Evolutionary conservation across 2,329 filamentous ascomycete species (phyloP).

Genomic region (Alternaria gaisen): DNA sequence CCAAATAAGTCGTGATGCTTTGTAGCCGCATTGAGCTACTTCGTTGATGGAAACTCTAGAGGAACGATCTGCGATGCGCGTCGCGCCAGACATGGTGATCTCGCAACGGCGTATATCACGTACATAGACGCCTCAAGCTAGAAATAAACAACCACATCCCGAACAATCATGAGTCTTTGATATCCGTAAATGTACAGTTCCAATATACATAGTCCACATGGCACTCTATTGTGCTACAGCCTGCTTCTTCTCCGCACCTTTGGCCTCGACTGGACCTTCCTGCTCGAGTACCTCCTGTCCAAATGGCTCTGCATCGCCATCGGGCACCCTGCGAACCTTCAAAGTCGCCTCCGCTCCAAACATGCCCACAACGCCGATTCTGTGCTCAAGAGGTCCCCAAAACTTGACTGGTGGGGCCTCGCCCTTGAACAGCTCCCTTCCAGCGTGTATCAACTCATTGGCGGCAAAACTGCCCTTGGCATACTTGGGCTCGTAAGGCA

Average conservation of each 20-base stretch:
- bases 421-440: constrained; percentile 44
- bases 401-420: constrained; percentile 43
- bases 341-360: constrained; percentile 41
- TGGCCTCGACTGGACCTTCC: constrained; percentile 1
- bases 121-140: not conserved
- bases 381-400: constrained; percentile 40
- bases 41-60: not conserved
- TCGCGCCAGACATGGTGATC: not conserved
- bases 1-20: constrained; percentile 5
- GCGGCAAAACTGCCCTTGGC: constrained; percentile 43
- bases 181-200: constrained; percentile 14
- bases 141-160: not conserved
- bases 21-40: not conserved
- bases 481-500: constrained; percentile 49
- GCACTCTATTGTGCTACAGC: constrained; percentile 10
- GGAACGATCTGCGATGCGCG: not conserved
- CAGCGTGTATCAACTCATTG: constrained; percentile 42
- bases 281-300: constrained; percentile 24
- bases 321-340: constrained; percentile 35
- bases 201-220: constrained; percentile 16
- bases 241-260: constrained; percentile 10
- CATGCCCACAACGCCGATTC: constrained; percentile 46
- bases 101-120: not conserved
- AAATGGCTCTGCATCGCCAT: constrained; percentile 32
- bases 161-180: not conserved